Evolutionary conservation across 495 filamentous ascomycete species (phyloP).

Genomic region (Penicillium simplicissimum): DNA sequence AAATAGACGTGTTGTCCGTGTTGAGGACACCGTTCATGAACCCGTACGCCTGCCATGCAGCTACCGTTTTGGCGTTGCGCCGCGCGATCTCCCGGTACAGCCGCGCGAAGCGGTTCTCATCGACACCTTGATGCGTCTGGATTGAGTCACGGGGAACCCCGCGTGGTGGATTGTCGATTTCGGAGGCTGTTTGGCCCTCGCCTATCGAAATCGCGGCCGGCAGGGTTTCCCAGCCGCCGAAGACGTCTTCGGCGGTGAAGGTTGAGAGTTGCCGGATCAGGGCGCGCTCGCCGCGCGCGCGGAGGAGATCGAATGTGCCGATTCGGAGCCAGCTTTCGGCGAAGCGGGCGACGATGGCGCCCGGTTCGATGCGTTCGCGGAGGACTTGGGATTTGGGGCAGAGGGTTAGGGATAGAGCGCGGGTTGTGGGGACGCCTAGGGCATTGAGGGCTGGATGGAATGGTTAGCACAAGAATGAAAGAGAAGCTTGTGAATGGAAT

Average conservation of each 20-base stretch:
- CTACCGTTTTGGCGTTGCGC: constrained; percentile 85
- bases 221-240: constrained; percentile 78
- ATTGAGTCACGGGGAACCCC: constrained; percentile 56
- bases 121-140: constrained; percentile 61
- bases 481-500: neutral
- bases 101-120: constrained; percentile 83
- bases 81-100: constrained; percentile 86
- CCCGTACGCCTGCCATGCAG: constrained; percentile 93
- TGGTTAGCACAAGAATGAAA: neutral
- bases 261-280: constrained; percentile 71
- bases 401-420: constrained; percentile 79
- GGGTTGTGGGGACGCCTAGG: constrained; percentile 79
- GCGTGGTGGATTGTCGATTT: constrained; percentile 43
- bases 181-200: constrained; percentile 38
- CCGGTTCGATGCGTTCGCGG: constrained; percentile 86
- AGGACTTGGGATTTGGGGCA: constrained; percentile 69
- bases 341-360: constrained; percentile 87
- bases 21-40: constrained; percentile 98
- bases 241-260: constrained; percentile 83
- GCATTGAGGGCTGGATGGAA: constrained; percentile 63
- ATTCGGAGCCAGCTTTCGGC: constrained; percentile 91
- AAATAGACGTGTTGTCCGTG: constrained; percentile 93
- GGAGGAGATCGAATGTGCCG: constrained; percentile 88
- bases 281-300: constrained; percentile 75
- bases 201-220: constrained; percentile 51